A percentile compares a stretch with the other conserved stretches of the same genome.
phyloP scores from a whole-genome alignment of 192 early-diverging fungal species.

The Phycomyces nitens region DNA sequence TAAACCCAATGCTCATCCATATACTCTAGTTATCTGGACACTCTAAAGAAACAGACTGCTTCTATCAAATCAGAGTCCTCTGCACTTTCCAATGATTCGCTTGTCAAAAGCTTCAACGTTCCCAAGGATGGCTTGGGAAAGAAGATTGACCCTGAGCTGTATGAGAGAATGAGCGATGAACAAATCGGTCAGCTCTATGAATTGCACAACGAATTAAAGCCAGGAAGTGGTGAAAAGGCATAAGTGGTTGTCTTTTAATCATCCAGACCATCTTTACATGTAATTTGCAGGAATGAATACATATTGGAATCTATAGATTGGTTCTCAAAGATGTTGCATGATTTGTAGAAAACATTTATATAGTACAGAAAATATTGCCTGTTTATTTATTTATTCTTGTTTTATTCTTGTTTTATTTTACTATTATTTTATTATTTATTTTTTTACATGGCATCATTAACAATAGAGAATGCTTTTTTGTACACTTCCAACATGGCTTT shows the following conservation, averaged over 20 bases:
- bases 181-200: slow-evolving; percentile 57
- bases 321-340: no score
- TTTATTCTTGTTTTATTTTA: not conserved
- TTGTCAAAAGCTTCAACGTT: slow-evolving; percentile 14
- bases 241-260: not conserved
- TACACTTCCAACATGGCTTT: slow-evolving; percentile 73
- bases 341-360: no score
- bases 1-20: not conserved
- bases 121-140: slow-evolving; percentile 27
- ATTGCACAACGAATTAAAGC: slow-evolving; percentile 45
- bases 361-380: no score
- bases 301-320: no score
- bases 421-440: slow-evolving; percentile 2
- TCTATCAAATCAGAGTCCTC: slow-evolving; percentile 12
- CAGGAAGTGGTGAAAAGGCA: not conserved
- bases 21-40: slow-evolving; percentile 20
- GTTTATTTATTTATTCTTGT: no score
- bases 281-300: not conserved
- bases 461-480: slow-evolving; percentile 66
- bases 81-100: slow-evolving; percentile 9
- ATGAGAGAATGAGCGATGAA: slow-evolving; percentile 56
- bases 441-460: slow-evolving; percentile 54
- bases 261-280: not conserved
- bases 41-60: slow-evolving; percentile 19
- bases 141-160: slow-evolving; percentile 34